phyloP scores from a whole-genome alignment of 23 red algal genomes.

The Cyanidium caldarium region DNA sequence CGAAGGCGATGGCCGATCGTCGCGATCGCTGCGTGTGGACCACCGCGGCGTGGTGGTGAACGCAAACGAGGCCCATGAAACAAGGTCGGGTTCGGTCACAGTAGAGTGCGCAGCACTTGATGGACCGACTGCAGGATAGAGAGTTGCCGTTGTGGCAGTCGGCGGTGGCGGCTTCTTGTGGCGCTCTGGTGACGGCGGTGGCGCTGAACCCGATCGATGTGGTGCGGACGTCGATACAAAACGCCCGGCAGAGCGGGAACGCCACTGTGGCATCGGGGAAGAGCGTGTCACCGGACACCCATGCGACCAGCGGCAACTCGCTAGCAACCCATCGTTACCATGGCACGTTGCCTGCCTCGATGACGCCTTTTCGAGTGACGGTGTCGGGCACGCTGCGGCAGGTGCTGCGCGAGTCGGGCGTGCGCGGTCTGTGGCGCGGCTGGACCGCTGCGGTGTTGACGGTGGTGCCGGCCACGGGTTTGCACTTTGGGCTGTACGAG shows the following conservation, averaged over 20 bases:
- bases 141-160: not conserved
- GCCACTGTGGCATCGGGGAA: no score
- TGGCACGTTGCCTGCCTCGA: conserved; percentile 18
- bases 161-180: conserved; percentile 33
- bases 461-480: conserved; percentile 62
- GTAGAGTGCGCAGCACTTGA: no score
- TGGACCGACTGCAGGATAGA: no score
- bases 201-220: conserved; percentile 90
- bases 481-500: conserved; percentile 95
- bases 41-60: no score
- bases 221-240: conserved; percentile 66
- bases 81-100: no score
- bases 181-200: conserved; percentile 53
- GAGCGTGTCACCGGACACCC: no score
- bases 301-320: no score
- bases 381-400: conserved; percentile 32
- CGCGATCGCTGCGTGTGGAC: no score
- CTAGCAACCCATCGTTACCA: no score
- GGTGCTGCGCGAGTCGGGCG: conserved; percentile 29
- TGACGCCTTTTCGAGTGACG: not conserved
- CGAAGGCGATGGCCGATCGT: no score
- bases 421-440: conserved; percentile 80
- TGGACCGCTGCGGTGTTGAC: conserved; percentile 35
- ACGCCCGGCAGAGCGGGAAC: no score
- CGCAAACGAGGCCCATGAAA: no score